Percentiles rank a stretch among this genome's conserved stretches.
These are phyloP conservation scores for Zangia roseola DNA, from an alignment of 768 basidiomycete genomes.

Conservation along the genomic window DNA sequence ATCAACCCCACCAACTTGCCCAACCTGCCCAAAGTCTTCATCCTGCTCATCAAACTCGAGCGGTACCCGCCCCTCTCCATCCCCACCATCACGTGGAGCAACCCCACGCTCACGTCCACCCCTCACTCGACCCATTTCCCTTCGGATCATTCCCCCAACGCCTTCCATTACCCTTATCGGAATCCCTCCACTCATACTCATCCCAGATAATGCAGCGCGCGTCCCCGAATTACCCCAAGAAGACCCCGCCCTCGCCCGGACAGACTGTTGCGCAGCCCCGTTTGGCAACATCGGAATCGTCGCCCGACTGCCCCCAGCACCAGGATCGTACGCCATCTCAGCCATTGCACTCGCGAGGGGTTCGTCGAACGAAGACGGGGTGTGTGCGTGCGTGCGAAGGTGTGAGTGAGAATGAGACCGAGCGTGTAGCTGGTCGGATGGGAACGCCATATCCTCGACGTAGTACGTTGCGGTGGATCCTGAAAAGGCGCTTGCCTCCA, in stretches of 20 bases:
- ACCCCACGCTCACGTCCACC: constrained; percentile 2
- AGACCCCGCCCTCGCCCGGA: background rate
- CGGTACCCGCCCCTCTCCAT: constrained; percentile 26
- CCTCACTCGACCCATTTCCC: constrained; percentile 43
- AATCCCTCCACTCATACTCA: constrained; percentile 28
- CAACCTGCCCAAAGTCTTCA: constrained; percentile 48
- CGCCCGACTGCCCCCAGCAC: constrained; percentile 35
- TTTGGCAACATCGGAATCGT: constrained; percentile 80
- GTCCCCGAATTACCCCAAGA: constrained; percentile 18
- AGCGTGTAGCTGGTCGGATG: constrained; percentile 2
- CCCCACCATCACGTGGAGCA: background rate
- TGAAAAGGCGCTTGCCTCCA: constrained; percentile 59
- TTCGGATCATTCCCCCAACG: constrained; percentile 50
- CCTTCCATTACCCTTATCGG: constrained; percentile 64
- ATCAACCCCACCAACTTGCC: background rate
- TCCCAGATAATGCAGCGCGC: constrained; percentile 16
- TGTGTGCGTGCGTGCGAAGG: constrained; percentile 43
- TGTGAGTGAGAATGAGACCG: constrained; percentile 8
- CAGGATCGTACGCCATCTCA: constrained; percentile 49
- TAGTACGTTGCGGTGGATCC: constrained; percentile 23
- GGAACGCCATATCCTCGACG: constrained; percentile 20
- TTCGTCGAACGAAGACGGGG: constrained; percentile 61
- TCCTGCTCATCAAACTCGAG: constrained; percentile 70
- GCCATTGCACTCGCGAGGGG: constrained; percentile 75
- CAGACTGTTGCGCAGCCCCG: constrained; percentile 38